These are phyloP conservation scores for Saccharum hybrid DNA, from an alignment of 202 grass and related monocot genomes.

Conservation along the genomic window DNA sequence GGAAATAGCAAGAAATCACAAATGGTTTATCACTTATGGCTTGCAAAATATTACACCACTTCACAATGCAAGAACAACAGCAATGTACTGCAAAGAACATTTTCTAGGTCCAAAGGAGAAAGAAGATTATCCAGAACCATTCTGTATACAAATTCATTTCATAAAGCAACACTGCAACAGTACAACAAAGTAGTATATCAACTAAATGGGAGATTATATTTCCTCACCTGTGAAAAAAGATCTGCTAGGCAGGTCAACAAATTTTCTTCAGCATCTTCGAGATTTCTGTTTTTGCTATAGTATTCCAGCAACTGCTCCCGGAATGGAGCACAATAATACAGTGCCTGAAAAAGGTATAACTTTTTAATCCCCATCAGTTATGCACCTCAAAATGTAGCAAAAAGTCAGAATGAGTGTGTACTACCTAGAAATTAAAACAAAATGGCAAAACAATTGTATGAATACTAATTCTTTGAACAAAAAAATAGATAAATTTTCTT, in stretches of 20 bases:
- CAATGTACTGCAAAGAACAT: neutral
- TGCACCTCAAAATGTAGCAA: neutral
- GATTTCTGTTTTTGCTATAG: constrained; percentile 33
- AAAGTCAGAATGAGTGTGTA: neutral
- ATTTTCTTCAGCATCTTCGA: constrained; percentile 40
- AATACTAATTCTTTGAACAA: neutral
- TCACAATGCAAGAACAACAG: neutral
- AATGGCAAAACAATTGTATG: neutral
- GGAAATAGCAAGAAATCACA: constrained; percentile 3
- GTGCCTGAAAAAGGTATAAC: constrained; percentile 33
- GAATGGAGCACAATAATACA: constrained; percentile 40
- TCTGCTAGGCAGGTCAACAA: constrained; percentile 42
- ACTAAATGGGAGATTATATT: neutral
- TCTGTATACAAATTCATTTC: neutral
- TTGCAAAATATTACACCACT: neutral
- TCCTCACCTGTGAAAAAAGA: constrained; percentile 44
- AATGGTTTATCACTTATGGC: neutral
- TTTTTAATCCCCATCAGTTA: neutral
- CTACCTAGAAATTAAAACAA: neutral
- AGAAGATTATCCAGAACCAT: constrained; percentile 11
- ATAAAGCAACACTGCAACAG: neutral
- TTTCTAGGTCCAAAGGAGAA: neutral
- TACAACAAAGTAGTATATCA: neutral
- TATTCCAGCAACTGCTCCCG: constrained; percentile 40
- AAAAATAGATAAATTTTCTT: neutral